Conservation (phyloP, 371 early-diverging fungal genomes). For the Apophysomyces trapeziformis region DNA sequence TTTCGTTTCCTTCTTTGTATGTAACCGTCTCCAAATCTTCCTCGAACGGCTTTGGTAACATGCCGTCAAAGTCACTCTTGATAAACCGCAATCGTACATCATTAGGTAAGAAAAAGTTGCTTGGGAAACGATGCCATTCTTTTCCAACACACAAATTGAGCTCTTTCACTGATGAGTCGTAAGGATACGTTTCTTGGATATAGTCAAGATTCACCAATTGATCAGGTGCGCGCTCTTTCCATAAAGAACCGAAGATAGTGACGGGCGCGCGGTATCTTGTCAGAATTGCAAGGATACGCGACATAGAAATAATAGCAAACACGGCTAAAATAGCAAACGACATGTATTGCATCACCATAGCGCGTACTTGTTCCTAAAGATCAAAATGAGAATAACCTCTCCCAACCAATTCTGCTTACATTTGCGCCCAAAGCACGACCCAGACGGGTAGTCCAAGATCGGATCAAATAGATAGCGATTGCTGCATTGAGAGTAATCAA, state of each 20-base stretch:
- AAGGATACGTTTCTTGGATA: conserved; percentile 37
- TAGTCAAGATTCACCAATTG: conserved; percentile 37
- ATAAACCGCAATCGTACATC: conserved; percentile 65
- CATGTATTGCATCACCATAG: conserved; percentile 38
- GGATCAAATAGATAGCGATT: conserved; percentile 64
- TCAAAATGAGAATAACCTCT: background rate
- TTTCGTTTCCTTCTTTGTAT: conserved; percentile 34
- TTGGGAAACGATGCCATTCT: conserved; percentile 95
- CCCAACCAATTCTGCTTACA: conserved; percentile 18
- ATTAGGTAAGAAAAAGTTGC: conserved; percentile 86
- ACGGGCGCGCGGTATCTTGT: conserved; percentile 73
- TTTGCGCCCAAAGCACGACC: conserved; percentile 40
- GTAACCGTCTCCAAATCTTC: conserved; percentile 34
- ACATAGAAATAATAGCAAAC: conserved; percentile 56
- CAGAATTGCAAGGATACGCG: conserved; percentile 65
- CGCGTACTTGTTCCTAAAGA: conserved; percentile 28
- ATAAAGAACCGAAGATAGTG: conserved; percentile 53
- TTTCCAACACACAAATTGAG: conserved; percentile 84
- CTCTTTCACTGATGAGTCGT: conserved; percentile 25
- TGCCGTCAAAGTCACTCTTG: conserved; percentile 65
- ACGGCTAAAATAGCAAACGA: conserved; percentile 41
- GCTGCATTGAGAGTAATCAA: conserved; percentile 82
- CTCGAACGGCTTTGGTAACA: conserved; percentile 69
- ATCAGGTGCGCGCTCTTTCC: conserved; percentile 40
- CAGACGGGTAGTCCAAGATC: conserved; percentile 40